These are phyloP conservation scores for Mrakia frigida DNA, from an alignment of 768 basidiomycete species.

Conservation along the genomic window DNA sequence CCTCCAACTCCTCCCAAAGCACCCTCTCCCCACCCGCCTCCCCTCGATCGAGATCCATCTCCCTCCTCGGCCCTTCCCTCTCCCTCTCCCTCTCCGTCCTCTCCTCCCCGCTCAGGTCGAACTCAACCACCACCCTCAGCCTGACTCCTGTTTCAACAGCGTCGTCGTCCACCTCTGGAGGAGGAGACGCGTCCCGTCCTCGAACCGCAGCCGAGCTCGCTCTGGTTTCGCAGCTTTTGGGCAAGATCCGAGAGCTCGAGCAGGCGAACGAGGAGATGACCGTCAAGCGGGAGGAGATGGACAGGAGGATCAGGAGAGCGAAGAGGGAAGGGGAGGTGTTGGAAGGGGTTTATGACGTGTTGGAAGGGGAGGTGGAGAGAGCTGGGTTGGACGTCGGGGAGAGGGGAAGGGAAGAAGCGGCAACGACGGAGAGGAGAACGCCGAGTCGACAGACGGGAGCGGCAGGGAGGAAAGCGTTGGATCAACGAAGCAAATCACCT, in stretches of 20 bases:
- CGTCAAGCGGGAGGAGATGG: slow-evolving; percentile 31
- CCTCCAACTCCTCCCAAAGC: background rate
- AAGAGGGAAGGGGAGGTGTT: slow-evolving; percentile 29
- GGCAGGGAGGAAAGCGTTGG: too few relatives aligned
- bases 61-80: slow-evolving; percentile 20
- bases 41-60: slow-evolving; percentile 17
- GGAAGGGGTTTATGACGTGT: slow-evolving; percentile 51
- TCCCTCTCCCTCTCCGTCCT: background rate
- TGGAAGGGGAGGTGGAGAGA: slow-evolving; percentile 51
- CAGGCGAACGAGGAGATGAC: slow-evolving; percentile 33
- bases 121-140: background rate
- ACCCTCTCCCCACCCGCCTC: slow-evolving; percentile 15
- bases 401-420: too few relatives aligned
- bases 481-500: background rate
- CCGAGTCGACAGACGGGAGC: background rate
- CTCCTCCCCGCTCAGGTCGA: background rate
- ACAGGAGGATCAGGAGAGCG: slow-evolving; percentile 23
- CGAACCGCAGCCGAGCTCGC: slow-evolving; percentile 23
- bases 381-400: slow-evolving; percentile 49
- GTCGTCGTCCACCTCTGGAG: too few relatives aligned
- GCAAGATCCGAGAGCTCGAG: slow-evolving; percentile 36
- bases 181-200: background rate
- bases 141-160: background rate
- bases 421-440: background rate
- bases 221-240: slow-evolving; percentile 34